Base-by-base conservation (phyloP, 2,329 filamentous ascomycete genomes). In the Fusarium pseudograminearum region DNA sequence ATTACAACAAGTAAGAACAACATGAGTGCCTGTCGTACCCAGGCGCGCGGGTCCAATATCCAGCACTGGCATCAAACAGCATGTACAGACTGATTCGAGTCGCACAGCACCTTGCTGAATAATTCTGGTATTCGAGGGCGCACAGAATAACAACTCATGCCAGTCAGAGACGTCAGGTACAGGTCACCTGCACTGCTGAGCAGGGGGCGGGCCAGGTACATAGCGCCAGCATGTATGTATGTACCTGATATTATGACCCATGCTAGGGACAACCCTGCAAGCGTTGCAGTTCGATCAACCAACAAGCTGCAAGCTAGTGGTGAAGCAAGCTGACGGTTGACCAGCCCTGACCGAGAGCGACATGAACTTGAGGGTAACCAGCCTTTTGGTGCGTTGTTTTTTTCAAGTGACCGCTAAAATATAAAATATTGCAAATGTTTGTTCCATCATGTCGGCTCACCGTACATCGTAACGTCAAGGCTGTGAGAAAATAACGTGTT, bases 181-280 rank as follows among this genome's bases (percentile, higher is more conserved):
- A 78, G 75, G 77, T 78, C 77, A 78, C 76, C 77, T 78, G 76
- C 77, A 65, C 76, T 72, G 60, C 46, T 76, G 74, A 73, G 76
- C 74, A 76, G 69, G 73, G 68, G 72, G 71, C 74, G 67, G 74
- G 76, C 72, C 76, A 78, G 77, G 76, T 77, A 77, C 76, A 77
- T 73, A 75, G 75, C 74, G 72, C 69, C 65, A 67, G 63, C 46
- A 67, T 61, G 70, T 75, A 70, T 61, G 70, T 75, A 70, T 61
- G 72, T 75, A 70, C 73, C 71, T 72, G 72, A 74, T 67, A 57
- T 67, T 65, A 57, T 67, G 71, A 73, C 65, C 68, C 71, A 75
- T 75, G 65, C 61, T 54, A 58, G 53, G 65, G 47, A 55, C 65
- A 59, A 38, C 71, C 71, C 70, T 73, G 66, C 51, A 73, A 74